Evolutionary conservation across 495 filamentous ascomycete species (phyloP).

Genomic region (Usnea hakonensis): DNA sequence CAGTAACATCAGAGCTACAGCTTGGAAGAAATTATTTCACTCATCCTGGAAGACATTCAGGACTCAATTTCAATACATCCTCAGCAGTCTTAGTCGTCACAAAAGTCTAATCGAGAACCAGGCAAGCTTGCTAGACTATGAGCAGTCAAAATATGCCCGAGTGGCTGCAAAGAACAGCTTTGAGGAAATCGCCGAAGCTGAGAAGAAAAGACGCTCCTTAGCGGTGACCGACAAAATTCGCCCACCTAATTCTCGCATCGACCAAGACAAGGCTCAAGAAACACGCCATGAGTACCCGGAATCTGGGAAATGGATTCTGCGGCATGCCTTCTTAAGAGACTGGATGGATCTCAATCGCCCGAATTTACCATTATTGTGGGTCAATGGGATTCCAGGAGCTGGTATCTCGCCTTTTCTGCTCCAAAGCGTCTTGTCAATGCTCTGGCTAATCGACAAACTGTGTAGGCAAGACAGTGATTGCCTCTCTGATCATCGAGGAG

Average conservation of each 20-base stretch:
- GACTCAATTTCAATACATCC: neutral
- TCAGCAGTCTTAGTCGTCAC: neutral
- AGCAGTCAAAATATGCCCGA: neutral
- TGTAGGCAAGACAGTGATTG: neutral
- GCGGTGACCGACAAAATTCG: neutral
- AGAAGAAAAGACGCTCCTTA: neutral
- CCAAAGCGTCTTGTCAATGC: neutral
- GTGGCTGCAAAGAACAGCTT: neutral
- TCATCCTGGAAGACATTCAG: neutral
- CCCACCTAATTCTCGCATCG: neutral
- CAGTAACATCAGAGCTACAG: neutral
- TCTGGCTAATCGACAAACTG: neutral
- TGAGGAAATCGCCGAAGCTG: neutral
- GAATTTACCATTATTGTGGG: neutral
- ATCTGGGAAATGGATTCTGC: neutral
- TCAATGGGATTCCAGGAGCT: neutral
- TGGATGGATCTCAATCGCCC: neutral
- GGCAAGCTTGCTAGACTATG: neutral
- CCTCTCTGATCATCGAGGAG: neutral
- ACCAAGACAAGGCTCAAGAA: neutral
- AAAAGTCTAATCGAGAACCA: neutral
- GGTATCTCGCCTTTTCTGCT: neutral
- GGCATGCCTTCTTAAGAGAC: neutral
- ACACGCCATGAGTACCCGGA: neutral
- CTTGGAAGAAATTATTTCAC: neutral